phyloP scores from a whole-genome alignment of 2,329 filamentous ascomycete species.

The Nigrograna mackinnonii region DNA sequence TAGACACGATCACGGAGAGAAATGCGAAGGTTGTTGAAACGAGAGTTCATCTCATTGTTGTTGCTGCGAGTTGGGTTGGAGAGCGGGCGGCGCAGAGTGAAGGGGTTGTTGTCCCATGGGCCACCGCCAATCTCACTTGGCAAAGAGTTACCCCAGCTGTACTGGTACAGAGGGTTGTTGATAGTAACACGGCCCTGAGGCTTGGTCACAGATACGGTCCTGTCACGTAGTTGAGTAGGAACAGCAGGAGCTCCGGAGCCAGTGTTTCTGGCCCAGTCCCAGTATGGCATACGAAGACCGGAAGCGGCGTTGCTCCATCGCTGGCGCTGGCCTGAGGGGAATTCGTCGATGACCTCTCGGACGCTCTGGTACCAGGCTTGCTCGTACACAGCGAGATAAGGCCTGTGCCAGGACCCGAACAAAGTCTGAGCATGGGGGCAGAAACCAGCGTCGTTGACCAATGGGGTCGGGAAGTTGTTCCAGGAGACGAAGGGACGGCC shows the following conservation, averaged over 20 bases:
- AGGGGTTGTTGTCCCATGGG: slow-evolving; percentile 33
- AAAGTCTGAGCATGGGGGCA: slow-evolving; percentile 76
- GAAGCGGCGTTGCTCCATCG: slow-evolving; percentile 45
- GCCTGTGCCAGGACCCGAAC: slow-evolving; percentile 83
- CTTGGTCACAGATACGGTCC: slow-evolving; percentile 47
- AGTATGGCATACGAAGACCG: slow-evolving; percentile 50
- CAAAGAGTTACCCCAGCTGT: slow-evolving; percentile 53
- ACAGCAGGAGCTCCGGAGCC: slow-evolving; percentile 28
- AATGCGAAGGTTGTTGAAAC: slow-evolving; percentile 29
- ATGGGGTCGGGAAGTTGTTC: slow-evolving; percentile 48
- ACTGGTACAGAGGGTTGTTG: slow-evolving; percentile 51
- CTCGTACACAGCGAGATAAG: slow-evolving; percentile 70
- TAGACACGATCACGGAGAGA: slow-evolving; percentile 41
- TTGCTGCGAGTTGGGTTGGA: slow-evolving; percentile 37
- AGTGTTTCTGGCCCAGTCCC: slow-evolving; percentile 51
- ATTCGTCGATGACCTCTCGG: slow-evolving; percentile 44
- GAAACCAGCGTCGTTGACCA: slow-evolving; percentile 65
- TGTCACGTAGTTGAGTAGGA: slow-evolving; percentile 42
- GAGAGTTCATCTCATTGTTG: slow-evolving; percentile 39
- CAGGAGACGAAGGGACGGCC: slow-evolving; percentile 69
- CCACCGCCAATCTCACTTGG: slow-evolving; percentile 53
- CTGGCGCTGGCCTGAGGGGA: slow-evolving; percentile 42
- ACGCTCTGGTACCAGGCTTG: slow-evolving; percentile 48
- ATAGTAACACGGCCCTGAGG: slow-evolving; percentile 43
- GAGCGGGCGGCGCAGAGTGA: slow-evolving; percentile 36